Conservation (phyloP, 352 stramenopile species). For the Pythium brachiatum region DNA sequence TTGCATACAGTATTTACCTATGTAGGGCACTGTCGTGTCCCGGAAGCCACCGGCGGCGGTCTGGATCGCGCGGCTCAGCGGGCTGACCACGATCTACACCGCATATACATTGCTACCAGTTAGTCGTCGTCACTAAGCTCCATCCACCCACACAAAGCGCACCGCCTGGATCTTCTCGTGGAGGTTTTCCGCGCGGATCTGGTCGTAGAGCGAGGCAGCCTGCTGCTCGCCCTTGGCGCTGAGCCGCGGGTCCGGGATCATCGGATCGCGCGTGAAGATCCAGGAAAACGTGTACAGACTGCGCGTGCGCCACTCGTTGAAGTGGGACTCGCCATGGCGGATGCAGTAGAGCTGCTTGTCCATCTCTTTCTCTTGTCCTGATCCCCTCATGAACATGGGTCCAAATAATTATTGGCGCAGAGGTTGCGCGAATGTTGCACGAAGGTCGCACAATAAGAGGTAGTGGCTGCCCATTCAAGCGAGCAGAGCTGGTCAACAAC, state of each 20-base stretch:
- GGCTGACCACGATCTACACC: constrained; percentile 74
- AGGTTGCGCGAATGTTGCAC: constrained; percentile 24
- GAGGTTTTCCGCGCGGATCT: constrained; percentile 36
- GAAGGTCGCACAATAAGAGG: constrained; percentile 26
- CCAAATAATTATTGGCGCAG: not conserved
- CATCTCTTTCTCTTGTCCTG: constrained; percentile 15
- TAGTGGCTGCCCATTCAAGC: constrained; percentile 7
- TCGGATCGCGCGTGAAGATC: constrained; percentile 81
- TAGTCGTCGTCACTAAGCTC: not conserved
- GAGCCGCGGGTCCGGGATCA: constrained; percentile 80
- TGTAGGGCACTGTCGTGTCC: constrained; percentile 47
- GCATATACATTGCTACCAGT: not conserved
- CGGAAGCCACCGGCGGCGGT: constrained; percentile 69
- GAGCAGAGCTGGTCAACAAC: constrained; percentile 6
- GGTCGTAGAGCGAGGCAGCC: constrained; percentile 43
- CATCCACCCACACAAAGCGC: not conserved
- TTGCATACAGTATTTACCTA: too few species aligned
- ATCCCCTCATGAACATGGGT: too few species aligned
- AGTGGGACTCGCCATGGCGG: constrained; percentile 85
- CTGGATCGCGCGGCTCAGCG: constrained; percentile 80
- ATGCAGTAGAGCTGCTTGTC: constrained; percentile 84
- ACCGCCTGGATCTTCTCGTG: constrained; percentile 75
- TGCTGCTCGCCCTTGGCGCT: constrained; percentile 71
- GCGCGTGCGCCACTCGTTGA: constrained; percentile 81
- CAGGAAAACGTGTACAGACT: constrained; percentile 84